Conservation (phyloP, 2,329 filamentous ascomycete genomes). For the Aspergillus melleus region DNA sequence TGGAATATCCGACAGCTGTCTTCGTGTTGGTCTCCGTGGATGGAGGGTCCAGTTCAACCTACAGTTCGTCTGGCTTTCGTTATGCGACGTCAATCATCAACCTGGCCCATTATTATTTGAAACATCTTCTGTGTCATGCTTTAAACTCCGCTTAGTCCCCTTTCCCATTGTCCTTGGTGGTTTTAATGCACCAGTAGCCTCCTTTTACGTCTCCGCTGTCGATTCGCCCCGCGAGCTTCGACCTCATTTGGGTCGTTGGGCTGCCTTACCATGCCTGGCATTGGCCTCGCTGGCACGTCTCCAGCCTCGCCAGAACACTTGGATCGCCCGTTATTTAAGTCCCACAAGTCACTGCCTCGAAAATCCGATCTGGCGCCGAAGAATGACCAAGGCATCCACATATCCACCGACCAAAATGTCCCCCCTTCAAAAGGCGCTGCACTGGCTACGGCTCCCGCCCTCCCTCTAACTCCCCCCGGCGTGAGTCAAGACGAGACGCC, state of each 20-base stretch:
- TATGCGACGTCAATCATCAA: constrained; percentile 16
- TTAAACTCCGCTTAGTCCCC: constrained; percentile 9
- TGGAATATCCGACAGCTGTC: too few species aligned
- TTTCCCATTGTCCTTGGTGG: neutral
- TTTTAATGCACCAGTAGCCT: neutral
- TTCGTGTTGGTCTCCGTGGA: neutral
- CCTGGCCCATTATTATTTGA: constrained; percentile 19
- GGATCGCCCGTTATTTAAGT: constrained; percentile 36
- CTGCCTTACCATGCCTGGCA: constrained; percentile 31
- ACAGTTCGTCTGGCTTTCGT: constrained; percentile 5
- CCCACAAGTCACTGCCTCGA: constrained; percentile 44
- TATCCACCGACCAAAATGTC: constrained; percentile 26
- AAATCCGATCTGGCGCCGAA: constrained; percentile 30
- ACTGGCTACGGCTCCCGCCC: constrained; percentile 28
- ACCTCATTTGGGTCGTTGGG: constrained; percentile 13
- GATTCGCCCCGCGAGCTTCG: constrained; percentile 4
- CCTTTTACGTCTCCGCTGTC: neutral
- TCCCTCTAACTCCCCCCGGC: constrained; percentile 42
- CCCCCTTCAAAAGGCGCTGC: constrained; percentile 21
- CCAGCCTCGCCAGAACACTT: constrained; percentile 26
- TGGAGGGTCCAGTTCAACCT: neutral
- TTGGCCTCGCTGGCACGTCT: constrained; percentile 29
- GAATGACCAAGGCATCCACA: constrained; percentile 22
- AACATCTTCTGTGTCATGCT: constrained; percentile 21
- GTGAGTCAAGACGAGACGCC: constrained; percentile 25